Evolutionary conservation across 2,329 filamentous ascomycete species (phyloP), one percentile per base, ranked within the genome.

Genomic region (Mycosphaerelloides madeirae): DNA sequence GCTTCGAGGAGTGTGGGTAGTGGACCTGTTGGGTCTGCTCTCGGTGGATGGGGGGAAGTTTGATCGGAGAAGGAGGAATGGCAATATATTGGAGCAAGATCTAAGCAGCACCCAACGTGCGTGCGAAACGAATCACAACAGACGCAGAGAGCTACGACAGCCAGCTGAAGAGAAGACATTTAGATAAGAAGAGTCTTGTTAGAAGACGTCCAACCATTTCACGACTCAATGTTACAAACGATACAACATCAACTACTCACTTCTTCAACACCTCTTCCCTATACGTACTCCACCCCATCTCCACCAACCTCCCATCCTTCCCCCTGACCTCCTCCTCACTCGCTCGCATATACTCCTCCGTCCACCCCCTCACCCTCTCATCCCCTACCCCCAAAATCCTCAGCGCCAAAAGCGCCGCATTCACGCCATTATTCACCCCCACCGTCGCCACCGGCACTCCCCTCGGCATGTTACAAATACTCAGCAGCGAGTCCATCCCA

Each of bases 1-100:
- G 22, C 22, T 25, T 77, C 88, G 18, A 86, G 85, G 2, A 90
- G 85, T 43, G 84, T 84, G 3, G 69, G 70, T 16, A 62, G 61
- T 41, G 61, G 57, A 29, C 59, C 49, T 29, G 57, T 53, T 2
- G 53, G 58, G 39, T 54, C 53, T 37, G 59, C 55, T 1, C 80
- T 85, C 74, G 86, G 86, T 13, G 83, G 79, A 55, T 93, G 87
- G 87, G 86, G 85, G 8, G 87, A 91, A 68, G 78, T 85, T 19
- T 84, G 50, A 18, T 19, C 16, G 6, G 8, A 18, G 15, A 19
- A 3, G 6, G 11, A 35, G 14, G 11, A 19, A 5, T 5, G 9
- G 22, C 22, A 5, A 25, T 6, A 9, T 25, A 9, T 25, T 6
- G 6, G 22, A 9, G 9, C 22, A 9, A 25, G 22, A 25, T 25